A percentile compares a stretch with the other conserved stretches of the same genome.
These are phyloP conservation scores for Zea mays DNA, from an alignment of 176 grass and related monocot species.

Conservation along the genomic window Zm-B73-REFERENCE-NAM-5.0 NC_050099.1:174234001-174234500, in stretches of 20 bases:
- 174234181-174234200: conserved; percentile 95
- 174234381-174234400: conserved; percentile 78
- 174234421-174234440: conserved; percentile 94
- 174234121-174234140: conserved; percentile 95
- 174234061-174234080: conserved; percentile 82
- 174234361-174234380: conserved; percentile 96
- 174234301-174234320: conserved; percentile 76
- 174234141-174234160: conserved; percentile 74
- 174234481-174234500: conserved; percentile 78
- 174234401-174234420: conserved; percentile 83
- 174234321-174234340: conserved; percentile 84
- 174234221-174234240: conserved; percentile 87
- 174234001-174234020: conserved; percentile 91
- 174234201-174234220: conserved; percentile 84
- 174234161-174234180: conserved; percentile 70
- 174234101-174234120: conserved; percentile 78
- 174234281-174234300: conserved; percentile 87
- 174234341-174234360: conserved; percentile 88
- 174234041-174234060: conserved; percentile 91
- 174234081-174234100: conserved; percentile 77
- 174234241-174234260: conserved; percentile 92
- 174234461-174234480: conserved; percentile 67
- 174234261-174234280: conserved; percentile 72
- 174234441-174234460: conserved; percentile 47
- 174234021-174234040: conserved; percentile 84